These are phyloP conservation scores for Paramyrothecium roridum DNA, from an alignment of 2,329 filamentous ascomycete genomes.

Conservation along the genomic window DNA sequence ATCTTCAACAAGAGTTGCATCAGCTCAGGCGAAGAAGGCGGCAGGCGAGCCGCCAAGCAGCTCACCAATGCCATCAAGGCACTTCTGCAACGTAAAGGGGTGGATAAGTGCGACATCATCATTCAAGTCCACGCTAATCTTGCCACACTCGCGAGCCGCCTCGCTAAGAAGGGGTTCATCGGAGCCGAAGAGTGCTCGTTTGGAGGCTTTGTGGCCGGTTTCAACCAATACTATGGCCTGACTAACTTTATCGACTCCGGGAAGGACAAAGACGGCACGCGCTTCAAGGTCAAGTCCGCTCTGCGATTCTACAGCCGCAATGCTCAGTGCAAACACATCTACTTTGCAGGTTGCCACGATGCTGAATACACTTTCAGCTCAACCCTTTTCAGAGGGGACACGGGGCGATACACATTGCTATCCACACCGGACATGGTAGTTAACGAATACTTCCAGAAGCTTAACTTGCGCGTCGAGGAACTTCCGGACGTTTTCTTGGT, in stretches of 20 bases:
- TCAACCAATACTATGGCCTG: conserved; percentile 53
- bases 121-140: conserved; percentile 56
- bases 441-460: conserved; percentile 48
- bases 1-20: conserved; percentile 46
- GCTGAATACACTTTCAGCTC: conserved; percentile 48
- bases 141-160: conserved; percentile 45
- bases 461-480: conserved; percentile 48
- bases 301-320: conserved; percentile 52
- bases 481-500: conserved; percentile 48
- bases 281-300: conserved; percentile 54
- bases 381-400: conserved; percentile 45
- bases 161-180: conserved; percentile 41
- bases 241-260: conserved; percentile 62
- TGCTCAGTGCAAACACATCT: conserved; percentile 61
- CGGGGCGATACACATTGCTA: conserved; percentile 52
- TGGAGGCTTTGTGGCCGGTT: conserved; percentile 51
- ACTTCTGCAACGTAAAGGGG: conserved; percentile 41
- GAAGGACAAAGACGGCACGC: conserved; percentile 56
- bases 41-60: conserved; percentile 50
- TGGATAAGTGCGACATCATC: conserved; percentile 50
- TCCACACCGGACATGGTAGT: conserved; percentile 41
- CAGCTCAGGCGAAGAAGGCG: conserved; percentile 47
- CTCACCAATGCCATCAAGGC: conserved; percentile 48
- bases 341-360: conserved; percentile 62
- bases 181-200: conserved; percentile 55